Evolutionary conservation across 2,329 filamentous ascomycete genomes (phyloP), one percentile per base, ranked within the genome.

Genomic region (Fusarium penzigii): DNA sequence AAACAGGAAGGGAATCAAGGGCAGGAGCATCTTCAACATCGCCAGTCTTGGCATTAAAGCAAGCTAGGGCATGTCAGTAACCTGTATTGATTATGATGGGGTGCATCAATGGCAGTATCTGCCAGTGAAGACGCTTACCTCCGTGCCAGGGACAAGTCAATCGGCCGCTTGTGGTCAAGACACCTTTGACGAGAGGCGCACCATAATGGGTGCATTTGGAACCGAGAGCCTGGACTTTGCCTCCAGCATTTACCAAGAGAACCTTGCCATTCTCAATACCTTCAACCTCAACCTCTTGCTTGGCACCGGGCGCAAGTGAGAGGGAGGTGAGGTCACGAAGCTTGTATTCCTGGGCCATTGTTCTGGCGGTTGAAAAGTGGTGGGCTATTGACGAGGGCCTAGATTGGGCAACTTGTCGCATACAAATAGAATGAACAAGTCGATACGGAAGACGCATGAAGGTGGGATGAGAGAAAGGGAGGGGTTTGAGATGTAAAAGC

Each of bases 91-190:
- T 29, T 7, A 4, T n/a, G n/a, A 25, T 5, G n/a, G 32, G 13
- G 14, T 29, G 16, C 3, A n/a, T 45, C 25, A 20, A 6, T 17
- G 29, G 17, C 17, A n/a, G 70, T 79, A 59, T 5, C 7, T 25
- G 20, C 20, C 20, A 25, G 20, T 4, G 7, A 25, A 25, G 9
- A 14, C 10, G 13, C 32, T 9, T 70, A 94, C 90, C 91, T 76
- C 93, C 93, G 70, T 97, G 93, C 94, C 94, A 97, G 4, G 93
- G 92, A 70, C 94, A 99, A 7, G 90, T 96, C 56, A 99, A 73
- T 46, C 91, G 82, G 6, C 94, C 94, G 61, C 89, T 86, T 3
- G 84, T 83, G 8, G 90, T 90, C 57, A 99, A 74, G 8, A 97
- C 86, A 48, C 94, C 94, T 62, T 93, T 91, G 48, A 86, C 84